phyloP scores from a whole-genome alignment of 2,329 filamentous ascomycete genomes.

The Leptographium procerum region DNA sequence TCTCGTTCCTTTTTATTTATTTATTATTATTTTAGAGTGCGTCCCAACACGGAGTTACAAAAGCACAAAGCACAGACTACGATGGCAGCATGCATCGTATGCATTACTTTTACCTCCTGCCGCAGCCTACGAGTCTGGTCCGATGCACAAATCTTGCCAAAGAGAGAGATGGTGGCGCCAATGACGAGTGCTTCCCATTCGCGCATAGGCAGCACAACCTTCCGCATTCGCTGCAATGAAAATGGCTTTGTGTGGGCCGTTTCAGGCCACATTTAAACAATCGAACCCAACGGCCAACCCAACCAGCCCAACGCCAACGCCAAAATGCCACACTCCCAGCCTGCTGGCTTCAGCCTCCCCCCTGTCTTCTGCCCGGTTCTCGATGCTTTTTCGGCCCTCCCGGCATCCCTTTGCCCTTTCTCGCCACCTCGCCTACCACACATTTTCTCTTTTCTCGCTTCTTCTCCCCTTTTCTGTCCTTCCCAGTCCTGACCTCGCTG shows the following conservation, averaged over 20 bases:
- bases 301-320: slow-evolving; percentile 4
- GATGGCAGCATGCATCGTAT: not conserved
- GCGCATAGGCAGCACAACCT: not conserved
- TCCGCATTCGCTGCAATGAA: not conserved
- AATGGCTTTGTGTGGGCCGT: not conserved
- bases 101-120: no score
- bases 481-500: not conserved
- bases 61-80: not conserved
- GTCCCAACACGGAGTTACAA: not conserved
- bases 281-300: slow-evolving; percentile 1
- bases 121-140: not conserved
- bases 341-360: not conserved
- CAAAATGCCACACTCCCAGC: not conserved
- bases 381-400: not conserved
- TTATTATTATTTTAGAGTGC: not conserved
- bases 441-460: not conserved
- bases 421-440: not conserved
- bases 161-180: not conserved
- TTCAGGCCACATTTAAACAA: not conserved
- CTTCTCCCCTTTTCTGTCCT: not conserved
- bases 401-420: not conserved
- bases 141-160: not conserved
- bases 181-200: not conserved
- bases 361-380: not conserved
- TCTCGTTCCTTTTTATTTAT: no score